Evolutionary conservation across 2,329 filamentous ascomycete species (phyloP), one percentile per base, ranked within the genome.

Genomic region (Fusarium clavum): DNA sequence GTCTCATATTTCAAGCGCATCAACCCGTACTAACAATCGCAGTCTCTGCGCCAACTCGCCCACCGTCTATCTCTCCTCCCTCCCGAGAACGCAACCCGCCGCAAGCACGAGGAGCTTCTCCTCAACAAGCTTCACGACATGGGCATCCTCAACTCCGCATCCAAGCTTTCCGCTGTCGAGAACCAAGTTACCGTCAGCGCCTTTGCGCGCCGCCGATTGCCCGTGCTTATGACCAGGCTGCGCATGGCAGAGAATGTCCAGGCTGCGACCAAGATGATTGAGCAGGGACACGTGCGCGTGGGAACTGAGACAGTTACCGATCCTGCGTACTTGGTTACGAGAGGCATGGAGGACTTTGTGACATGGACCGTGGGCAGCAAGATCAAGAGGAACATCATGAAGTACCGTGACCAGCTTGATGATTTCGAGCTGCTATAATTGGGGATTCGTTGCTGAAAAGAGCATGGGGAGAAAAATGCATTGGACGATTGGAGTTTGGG

Each of bases 331-430:
- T 81, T 98, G 56, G 94, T 98, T 10, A 96, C 93, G 40, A 86
- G 94, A 71, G 92, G 90, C 66, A 93, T 97, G 87, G 95, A 98
- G 82, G 95, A 98, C 82, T 97, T 97, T 79, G 92, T 98, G 20
- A 98, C 95, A 1, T 98, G 95, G 95, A 91, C 95, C 12, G 93
- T 97, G 76, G 94, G 93, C 64, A 97, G 93, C 81, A 98, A 98
- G 92, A 94, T 98, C 80, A 97, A 97, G 91, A 88, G 92, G 78
- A 96, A 94, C 78, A 97, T 98, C 70, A 91, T 97, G 88, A 93
- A 93, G 82, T 98, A 98, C 79, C 90, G 94, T 75, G 94, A 98
- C 81, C 93, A 97, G 84, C 82, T 98, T 81, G 95, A 98, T 82
- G 95, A 98, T 82, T 98, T 97, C 77, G 95, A 98, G 83, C 83